These are phyloP conservation scores for Glycyrrhiza uralensis DNA, from an alignment of 306 rosid species.

Conservation along the genomic window DNA sequence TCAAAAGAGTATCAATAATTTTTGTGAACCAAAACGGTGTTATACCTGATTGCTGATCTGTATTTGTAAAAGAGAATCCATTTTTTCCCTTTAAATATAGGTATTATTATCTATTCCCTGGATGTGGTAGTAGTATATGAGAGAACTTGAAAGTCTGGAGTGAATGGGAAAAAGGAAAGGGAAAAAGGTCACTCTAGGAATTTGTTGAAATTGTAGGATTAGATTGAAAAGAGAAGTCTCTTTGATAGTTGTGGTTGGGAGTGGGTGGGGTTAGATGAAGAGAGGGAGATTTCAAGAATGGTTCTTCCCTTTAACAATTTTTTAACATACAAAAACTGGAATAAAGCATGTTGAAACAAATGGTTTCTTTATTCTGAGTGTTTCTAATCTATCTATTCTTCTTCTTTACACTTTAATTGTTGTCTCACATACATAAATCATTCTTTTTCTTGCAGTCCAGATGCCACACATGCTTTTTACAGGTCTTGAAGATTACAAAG, in stretches of 20 bases:
- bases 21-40: not conserved
- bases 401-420: not conserved
- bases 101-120: not conserved
- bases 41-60: not conserved
- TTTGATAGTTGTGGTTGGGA: too few relatives aligned
- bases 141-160: conserved; percentile 16
- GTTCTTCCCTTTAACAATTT: not conserved
- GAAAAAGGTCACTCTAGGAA: not conserved
- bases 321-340: not conserved
- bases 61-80: not conserved
- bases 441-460: conserved; percentile 62
- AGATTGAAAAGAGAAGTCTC: not conserved
- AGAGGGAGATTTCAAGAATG: not conserved
- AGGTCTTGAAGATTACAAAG: conserved; percentile 93
- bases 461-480: conserved; percentile 79
- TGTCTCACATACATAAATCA: not conserved
- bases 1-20: not conserved
- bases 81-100: not conserved
- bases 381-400: not conserved
- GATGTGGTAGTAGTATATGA: not conserved
- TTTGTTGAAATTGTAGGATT: not conserved
- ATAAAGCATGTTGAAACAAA: not conserved
- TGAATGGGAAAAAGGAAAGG: not conserved
- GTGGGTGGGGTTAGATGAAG: too few relatives aligned
- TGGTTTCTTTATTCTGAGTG: not conserved